Evolutionary conservation across 108 stramenopile species (phyloP).

Genomic region (Fragilariopsis cylindrus): DNA sequence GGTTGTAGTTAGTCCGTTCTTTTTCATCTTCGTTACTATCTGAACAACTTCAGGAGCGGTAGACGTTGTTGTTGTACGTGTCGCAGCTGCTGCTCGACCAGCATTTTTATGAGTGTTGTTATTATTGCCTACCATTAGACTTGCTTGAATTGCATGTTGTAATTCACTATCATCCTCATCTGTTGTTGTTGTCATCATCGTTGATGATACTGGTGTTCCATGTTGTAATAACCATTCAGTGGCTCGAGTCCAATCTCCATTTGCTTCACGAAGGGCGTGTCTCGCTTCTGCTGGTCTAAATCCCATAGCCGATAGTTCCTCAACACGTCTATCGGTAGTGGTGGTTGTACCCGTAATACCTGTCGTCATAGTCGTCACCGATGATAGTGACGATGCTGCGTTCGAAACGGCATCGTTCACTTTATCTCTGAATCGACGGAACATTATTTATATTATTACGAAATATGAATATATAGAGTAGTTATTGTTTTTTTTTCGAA

Average conservation of each 20-base stretch:
- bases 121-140: slow-evolving; percentile 17
- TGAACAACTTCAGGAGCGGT: slow-evolving; percentile 46
- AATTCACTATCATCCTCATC: slow-evolving; percentile 6
- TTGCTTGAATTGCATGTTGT: slow-evolving; percentile 39
- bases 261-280: slow-evolving; percentile 57
- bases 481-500: slow-evolving; percentile 3
- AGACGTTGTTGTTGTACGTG: slow-evolving; percentile 38
- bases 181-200: not conserved
- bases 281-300: slow-evolving; percentile 57
- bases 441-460: slow-evolving; percentile 19
- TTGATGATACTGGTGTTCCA: slow-evolving; percentile 4
- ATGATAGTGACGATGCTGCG: slow-evolving; percentile 32
- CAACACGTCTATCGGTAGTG: not conserved
- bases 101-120: slow-evolving; percentile 9
- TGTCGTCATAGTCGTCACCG: slow-evolving; percentile 10
- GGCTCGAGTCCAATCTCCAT: slow-evolving; percentile 70
- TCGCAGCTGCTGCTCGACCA: slow-evolving; percentile 11
- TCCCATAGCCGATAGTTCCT: slow-evolving; percentile 63
- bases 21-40: not conserved
- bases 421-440: slow-evolving; percentile 51
- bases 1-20: slow-evolving; percentile 2
- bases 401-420: slow-evolving; percentile 37
- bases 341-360: not conserved
- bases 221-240: slow-evolving; percentile 58
- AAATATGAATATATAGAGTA: not conserved